These are phyloP conservation scores for Didymella sp. DNA, from an alignment of 2,329 filamentous ascomycete species.

Conservation along the genomic window DNA sequence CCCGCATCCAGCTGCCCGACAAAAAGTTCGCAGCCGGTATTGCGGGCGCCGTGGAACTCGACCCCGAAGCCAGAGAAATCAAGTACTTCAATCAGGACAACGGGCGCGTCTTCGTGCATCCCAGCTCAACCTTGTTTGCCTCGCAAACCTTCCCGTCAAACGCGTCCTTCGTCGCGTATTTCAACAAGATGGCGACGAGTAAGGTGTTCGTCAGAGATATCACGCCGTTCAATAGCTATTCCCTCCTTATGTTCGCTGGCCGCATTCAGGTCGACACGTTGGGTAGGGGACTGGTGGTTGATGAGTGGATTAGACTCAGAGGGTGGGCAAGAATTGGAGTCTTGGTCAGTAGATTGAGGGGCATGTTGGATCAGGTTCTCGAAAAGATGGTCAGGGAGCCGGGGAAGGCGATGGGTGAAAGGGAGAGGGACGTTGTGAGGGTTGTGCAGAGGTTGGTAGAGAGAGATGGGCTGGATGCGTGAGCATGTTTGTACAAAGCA, in stretches of 20 bases:
- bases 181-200: conserved; percentile 87
- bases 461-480: conserved; percentile 81
- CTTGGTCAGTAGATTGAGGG: conserved; percentile 79
- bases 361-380: conserved; percentile 86
- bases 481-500: no score
- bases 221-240: conserved; percentile 91
- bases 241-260: conserved; percentile 86
- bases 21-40: conserved; percentile 92
- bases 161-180: conserved; percentile 84
- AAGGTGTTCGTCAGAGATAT: conserved; percentile 93
- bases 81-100: conserved; percentile 75
- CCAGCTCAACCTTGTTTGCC: conserved; percentile 84
- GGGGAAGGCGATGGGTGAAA: conserved; percentile 59
- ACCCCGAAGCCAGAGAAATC: conserved; percentile 90
- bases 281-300: conserved; percentile 85
- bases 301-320: conserved; percentile 84
- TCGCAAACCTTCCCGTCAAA: conserved; percentile 77
- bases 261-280: conserved; percentile 84
- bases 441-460: conserved; percentile 83
- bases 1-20: conserved; percentile 90
- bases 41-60: conserved; percentile 87
- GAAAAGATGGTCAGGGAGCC: conserved; percentile 82
- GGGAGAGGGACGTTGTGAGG: conserved; percentile 70
- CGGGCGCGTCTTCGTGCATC: conserved; percentile 86
- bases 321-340: conserved; percentile 97